phyloP scores from a whole-genome alignment of 2,329 filamentous ascomycete species.

The Nemania sp. region DNA sequence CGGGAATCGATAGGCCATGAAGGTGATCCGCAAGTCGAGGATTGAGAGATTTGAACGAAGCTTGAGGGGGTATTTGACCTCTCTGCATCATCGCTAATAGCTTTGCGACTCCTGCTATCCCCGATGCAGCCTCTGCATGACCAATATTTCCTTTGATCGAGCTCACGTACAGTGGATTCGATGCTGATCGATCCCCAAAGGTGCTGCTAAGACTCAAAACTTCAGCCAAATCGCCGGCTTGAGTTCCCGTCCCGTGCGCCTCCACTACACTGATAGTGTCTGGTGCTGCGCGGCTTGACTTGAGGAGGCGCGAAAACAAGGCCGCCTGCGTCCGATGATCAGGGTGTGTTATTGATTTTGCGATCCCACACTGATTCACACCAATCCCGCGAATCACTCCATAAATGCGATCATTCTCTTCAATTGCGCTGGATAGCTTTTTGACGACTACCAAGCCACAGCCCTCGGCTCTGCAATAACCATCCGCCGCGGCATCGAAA shows the following conservation, averaged over 20 bases:
- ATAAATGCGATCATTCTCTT: slow-evolving; percentile 24
- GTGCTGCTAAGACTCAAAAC: slow-evolving; percentile 41
- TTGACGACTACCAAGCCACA: slow-evolving; percentile 18
- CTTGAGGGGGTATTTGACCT: slow-evolving; percentile 29
- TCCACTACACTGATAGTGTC: slow-evolving; percentile 65
- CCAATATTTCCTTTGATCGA: slow-evolving; percentile 36
- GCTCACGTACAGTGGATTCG: slow-evolving; percentile 44
- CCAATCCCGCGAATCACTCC: slow-evolving; percentile 23
- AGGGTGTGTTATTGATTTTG: slow-evolving; percentile 33
- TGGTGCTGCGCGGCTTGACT: slow-evolving; percentile 58
- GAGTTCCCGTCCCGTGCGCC: slow-evolving; percentile 69
- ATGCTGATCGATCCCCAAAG: slow-evolving; percentile 49
- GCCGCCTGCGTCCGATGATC: slow-evolving; percentile 24
- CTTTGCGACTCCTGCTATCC: slow-evolving; percentile 34
- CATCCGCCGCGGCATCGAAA: slow-evolving; percentile 16
- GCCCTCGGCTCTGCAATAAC: slow-evolving; percentile 16
- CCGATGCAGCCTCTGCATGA: slow-evolving; percentile 35
- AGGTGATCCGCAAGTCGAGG: slow-evolving; percentile 14
- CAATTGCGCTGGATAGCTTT: slow-evolving; percentile 17
- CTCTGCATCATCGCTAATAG: slow-evolving; percentile 34
- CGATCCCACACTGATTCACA: slow-evolving; percentile 26
- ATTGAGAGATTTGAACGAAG: slow-evolving; percentile 36
- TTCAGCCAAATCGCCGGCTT: slow-evolving; percentile 65
- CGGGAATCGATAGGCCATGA: slow-evolving; percentile 8
- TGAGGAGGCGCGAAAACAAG: slow-evolving; percentile 57